Base-by-base conservation (phyloP, 2,329 filamentous ascomycete genomes). In the Ophiostoma tasmaniense region DNA sequence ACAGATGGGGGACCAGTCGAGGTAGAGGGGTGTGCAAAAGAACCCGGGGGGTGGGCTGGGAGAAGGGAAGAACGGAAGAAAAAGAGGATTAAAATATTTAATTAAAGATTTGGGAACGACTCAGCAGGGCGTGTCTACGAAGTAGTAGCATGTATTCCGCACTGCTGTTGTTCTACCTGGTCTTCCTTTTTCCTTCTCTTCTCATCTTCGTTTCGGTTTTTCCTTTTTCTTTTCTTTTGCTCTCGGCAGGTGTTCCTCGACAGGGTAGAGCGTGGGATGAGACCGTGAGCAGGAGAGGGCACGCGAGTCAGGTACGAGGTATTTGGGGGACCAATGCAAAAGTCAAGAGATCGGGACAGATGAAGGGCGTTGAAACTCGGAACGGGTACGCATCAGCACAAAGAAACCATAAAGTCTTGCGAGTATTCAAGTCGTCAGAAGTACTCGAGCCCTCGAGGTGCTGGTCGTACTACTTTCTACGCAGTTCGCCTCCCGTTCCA, bases 401-500 rank as follows among this genome's bases (percentile, higher is more conserved):
- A 55, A 55, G 7, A 25, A 55, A 55, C 17, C 45, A 52, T 20
- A 22, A 4, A 5, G 22, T 55, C 42, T 42, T 42, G 2, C 42
- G 50, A 22, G 50, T 25, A 3, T 28, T 28, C 37, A 3, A 39
- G n/a, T n/a, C n/a, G n/a, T n/a, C n/a, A n/a, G n/a, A n/a, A n/a
- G 11, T 39, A 14, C 37, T 28, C 10, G n/a, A 55, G 50, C 13
- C 33, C 33, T 33, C 33, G 8, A 25, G 39, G n/a, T 55, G 2
- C 50, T 55, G 50, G 50, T 55, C 50, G n/a, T 25, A 55, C 50
- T 55, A 61, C 55, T 61, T 30, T 30, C 25, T 28, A 28, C 55
- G 3, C 25, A 61, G 25, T 61, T 61, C 25, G 55, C 55, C 55
- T 61, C 55, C 55, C 55, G 55, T 61, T 61, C 55, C 55, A 61